A percentile compares a stretch with the other conserved stretches of the same genome.
Conservation (phyloP, 2,329 filamentous ascomycete species). For the Talaromyces sp. region DNA sequence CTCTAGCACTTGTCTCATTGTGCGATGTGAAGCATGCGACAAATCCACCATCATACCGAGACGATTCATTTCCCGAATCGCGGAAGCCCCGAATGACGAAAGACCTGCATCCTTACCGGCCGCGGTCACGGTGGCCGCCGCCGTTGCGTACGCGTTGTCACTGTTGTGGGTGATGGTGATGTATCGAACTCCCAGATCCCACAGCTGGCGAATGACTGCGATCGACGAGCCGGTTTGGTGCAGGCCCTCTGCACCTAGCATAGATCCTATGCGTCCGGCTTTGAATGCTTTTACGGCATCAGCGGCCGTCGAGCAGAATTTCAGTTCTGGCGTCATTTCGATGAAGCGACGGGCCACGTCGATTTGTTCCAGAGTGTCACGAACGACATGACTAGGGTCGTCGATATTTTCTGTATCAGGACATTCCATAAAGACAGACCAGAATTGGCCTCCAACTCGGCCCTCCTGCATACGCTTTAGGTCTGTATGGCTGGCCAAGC, state of each 20-base stretch:
- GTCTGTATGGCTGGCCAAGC: conserved; percentile 30
- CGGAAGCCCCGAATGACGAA: conserved; percentile 25
- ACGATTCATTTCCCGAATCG: conserved; percentile 32
- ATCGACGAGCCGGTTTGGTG: conserved; percentile 26
- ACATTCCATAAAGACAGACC: conserved; percentile 31
- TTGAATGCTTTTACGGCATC: conserved; percentile 21
- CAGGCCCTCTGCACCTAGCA: conserved; percentile 24
- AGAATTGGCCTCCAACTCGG: conserved; percentile 33
- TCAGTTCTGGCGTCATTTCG: conserved; percentile 21
- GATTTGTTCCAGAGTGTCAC: conserved; percentile 29
- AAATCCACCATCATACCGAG: conserved; percentile 33
- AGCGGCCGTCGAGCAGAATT: conserved; percentile 11
- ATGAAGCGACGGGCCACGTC: conserved; percentile 26
- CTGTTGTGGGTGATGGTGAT: conserved; percentile 16
- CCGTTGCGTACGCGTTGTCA: conserved; percentile 30
- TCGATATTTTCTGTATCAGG: conserved; percentile 22
- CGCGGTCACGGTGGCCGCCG: conserved; percentile 25
- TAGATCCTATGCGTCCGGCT: conserved; percentile 22
- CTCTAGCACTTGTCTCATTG: conserved; percentile 15
- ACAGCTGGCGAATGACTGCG: conserved; percentile 25
- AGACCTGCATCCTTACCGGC: conserved; percentile 25
- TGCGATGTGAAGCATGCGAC: conserved; percentile 25
- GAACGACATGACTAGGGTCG: conserved; percentile 24
- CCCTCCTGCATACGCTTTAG: conserved; percentile 28
- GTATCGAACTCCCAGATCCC: conserved; percentile 21